phyloP scores from a whole-genome alignment of 805 yeast species.

The Metschnikowia proteae region DNA sequence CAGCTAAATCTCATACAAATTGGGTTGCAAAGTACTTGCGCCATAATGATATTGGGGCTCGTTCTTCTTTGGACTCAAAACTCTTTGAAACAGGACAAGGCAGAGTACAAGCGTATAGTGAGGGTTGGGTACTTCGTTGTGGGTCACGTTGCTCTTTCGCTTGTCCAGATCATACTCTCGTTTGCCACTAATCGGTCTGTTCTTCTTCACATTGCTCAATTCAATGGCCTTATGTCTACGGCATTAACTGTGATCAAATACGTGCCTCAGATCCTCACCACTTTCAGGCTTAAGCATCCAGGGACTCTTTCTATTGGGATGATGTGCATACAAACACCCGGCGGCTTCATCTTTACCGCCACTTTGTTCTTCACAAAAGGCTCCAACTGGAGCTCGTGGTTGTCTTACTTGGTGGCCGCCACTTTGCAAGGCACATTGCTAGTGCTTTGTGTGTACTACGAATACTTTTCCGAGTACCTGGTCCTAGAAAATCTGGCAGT shows the following conservation, averaged over 20 bases:
- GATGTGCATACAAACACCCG: slow-evolving; percentile 88
- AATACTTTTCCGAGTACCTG: slow-evolving; percentile 14
- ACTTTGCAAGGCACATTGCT: slow-evolving; percentile 59
- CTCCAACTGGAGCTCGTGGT: slow-evolving; percentile 83
- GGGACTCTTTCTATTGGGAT: slow-evolving; percentile 76
- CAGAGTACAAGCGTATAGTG: slow-evolving; percentile 41
- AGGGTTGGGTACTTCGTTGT: slow-evolving; percentile 40
- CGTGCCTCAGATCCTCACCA: slow-evolving; percentile 74
- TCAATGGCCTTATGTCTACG: slow-evolving; percentile 65
- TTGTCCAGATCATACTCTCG: slow-evolving; percentile 34
- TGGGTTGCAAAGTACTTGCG: slow-evolving; percentile 57
- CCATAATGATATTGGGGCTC: slow-evolving; percentile 51
- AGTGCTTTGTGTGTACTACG: slow-evolving; percentile 55
- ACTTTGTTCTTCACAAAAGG: slow-evolving; percentile 68
- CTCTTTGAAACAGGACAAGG: slow-evolving; percentile 44
- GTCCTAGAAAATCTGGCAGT: slow-evolving; percentile 9
- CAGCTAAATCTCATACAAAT: slow-evolving; percentile 67
- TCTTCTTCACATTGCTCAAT: slow-evolving; percentile 45
- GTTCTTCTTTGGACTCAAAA: slow-evolving; percentile 48
- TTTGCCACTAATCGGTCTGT: slow-evolving; percentile 21
- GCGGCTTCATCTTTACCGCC: slow-evolving; percentile 79
- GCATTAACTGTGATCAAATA: slow-evolving; percentile 65
- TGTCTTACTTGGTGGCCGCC: slow-evolving; percentile 74
- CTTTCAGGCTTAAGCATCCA: slow-evolving; percentile 64
- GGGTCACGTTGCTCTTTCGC: slow-evolving; percentile 32